A percentile compares a stretch with the other conserved stretches of the same genome.
These are phyloP conservation scores for Podospora pseudopauciseta DNA, from an alignment of 495 filamentous ascomycete genomes.

Conservation along the genomic window DNA sequence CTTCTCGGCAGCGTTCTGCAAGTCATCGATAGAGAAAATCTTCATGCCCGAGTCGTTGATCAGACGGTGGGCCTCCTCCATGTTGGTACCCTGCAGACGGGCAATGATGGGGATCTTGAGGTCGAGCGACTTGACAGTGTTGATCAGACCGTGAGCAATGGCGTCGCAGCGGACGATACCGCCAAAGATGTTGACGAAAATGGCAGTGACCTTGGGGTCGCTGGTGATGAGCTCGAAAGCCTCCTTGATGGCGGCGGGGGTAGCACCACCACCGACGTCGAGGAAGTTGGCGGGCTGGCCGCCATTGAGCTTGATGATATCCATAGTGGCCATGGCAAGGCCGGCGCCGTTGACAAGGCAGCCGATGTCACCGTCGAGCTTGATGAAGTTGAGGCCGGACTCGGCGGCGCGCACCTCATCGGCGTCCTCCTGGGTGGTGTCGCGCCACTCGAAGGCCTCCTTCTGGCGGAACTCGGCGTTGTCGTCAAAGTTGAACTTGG, in stretches of 20 bases:
- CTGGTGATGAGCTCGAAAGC: slow-evolving; percentile 98
- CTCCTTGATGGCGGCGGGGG: slow-evolving; percentile 91
- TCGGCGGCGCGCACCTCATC: slow-evolving; percentile 96
- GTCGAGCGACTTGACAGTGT: slow-evolving; percentile 88
- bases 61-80: slow-evolving; percentile 91
- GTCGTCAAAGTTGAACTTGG: slow-evolving; percentile 96
- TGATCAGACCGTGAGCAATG: slow-evolving; percentile 93
- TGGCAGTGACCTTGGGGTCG: slow-evolving; percentile 96
- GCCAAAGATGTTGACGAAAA: slow-evolving; percentile 99
- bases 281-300: slow-evolving; percentile 96
- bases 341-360: slow-evolving; percentile 98
- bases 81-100: slow-evolving; percentile 96
- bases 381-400: slow-evolving; percentile 97
- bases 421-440: slow-evolving; percentile 90
- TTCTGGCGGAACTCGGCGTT: slow-evolving; percentile 98
- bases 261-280: slow-evolving; percentile 96
- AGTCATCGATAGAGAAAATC: slow-evolving; percentile 99
- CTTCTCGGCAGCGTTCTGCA: slow-evolving; percentile 96
- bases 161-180: slow-evolving; percentile 98
- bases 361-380: slow-evolving; percentile 98
- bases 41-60: slow-evolving; percentile 98
- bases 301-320: slow-evolving; percentile 99
- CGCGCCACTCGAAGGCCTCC: slow-evolving; percentile 90
- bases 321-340: slow-evolving; percentile 99
- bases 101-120: slow-evolving; percentile 95